These are phyloP conservation scores for Ascochyta fabae DNA, from an alignment of 2,329 filamentous ascomycete species.

Conservation along the genomic window DNA sequence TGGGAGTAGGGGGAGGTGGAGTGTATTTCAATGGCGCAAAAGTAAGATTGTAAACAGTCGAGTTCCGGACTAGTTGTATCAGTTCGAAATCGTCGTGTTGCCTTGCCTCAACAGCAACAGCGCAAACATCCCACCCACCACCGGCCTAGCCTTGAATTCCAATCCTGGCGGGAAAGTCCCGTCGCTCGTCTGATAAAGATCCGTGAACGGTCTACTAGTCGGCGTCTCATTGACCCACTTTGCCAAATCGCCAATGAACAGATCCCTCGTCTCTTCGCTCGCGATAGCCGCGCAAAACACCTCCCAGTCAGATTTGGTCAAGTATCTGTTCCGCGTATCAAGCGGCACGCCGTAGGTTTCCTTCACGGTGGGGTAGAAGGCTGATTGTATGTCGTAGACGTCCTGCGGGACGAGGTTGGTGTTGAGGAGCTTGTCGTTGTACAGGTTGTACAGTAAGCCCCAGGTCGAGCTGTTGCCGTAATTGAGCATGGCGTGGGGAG, in stretches of 20 bases:
- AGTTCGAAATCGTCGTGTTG: constrained; percentile 63
- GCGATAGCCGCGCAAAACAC: constrained; percentile 85
- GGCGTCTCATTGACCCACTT: constrained; percentile 83
- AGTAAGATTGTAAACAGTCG: too few relatives aligned
- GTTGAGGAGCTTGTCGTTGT: constrained; percentile 63
- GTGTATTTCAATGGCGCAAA: not conserved
- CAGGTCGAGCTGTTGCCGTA: constrained; percentile 83
- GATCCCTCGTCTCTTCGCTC: constrained; percentile 68
- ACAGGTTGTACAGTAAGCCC: constrained; percentile 87
- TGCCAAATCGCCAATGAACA: constrained; percentile 76
- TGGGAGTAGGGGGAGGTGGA: not conserved
- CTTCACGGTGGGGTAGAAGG: constrained; percentile 80
- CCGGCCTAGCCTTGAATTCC: constrained; percentile 80
- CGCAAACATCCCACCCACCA: constrained; percentile 85
- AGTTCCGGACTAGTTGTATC: not conserved
- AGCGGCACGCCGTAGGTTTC: constrained; percentile 84
- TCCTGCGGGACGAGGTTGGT: constrained; percentile 72
- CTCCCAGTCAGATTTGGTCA: constrained; percentile 90
- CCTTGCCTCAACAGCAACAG: constrained; percentile 81
- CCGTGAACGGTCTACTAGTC: constrained; percentile 77
- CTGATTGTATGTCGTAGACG: constrained; percentile 79
- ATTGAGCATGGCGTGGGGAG: constrained; percentile 75
- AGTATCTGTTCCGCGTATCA: constrained; percentile 75
- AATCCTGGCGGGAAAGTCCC: constrained; percentile 75
- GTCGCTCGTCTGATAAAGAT: constrained; percentile 82